Evolutionary conservation across 1,139 yeast species (phyloP).

Genomic region (Eremothecium gossypii): DNA sequence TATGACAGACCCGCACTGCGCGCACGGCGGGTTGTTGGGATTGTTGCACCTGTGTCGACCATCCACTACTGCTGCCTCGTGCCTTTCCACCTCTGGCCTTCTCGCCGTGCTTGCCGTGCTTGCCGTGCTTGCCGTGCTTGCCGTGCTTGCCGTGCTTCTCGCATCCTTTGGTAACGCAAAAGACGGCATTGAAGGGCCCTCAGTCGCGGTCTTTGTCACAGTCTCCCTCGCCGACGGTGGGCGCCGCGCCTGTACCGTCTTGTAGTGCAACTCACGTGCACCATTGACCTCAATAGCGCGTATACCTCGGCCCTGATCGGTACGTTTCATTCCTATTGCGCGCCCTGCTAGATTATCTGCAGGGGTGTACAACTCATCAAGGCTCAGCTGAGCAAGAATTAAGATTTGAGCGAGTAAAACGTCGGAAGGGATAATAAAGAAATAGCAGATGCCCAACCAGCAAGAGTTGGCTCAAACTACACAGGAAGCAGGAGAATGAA

Average conservation of each 20-base stretch:
- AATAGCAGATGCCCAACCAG: not conserved
- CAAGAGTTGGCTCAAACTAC: not conserved
- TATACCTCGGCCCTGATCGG: not conserved
- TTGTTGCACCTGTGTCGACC: slow-evolving; percentile 21
- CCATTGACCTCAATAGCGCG: slow-evolving; percentile 40
- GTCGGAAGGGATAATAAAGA: slow-evolving; percentile 1
- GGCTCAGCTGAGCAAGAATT: too few species aligned
- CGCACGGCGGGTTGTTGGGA: slow-evolving; percentile 40
- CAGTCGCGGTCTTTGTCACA: not conserved
- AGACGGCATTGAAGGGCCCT: not conserved
- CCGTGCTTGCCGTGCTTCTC: slow-evolving; percentile 12
- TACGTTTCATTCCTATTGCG: not conserved
- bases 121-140: slow-evolving; percentile 31
- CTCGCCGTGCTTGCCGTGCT: slow-evolving; percentile 6
- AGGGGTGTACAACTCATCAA: too few species aligned
- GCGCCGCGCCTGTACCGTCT: slow-evolving; percentile 27
- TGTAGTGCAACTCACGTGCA: slow-evolving; percentile 54
- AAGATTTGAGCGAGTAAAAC: not conserved
- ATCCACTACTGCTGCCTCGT: slow-evolving; percentile 9
- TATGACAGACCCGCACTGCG: slow-evolving; percentile 58
- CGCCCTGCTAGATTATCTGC: too few species aligned
- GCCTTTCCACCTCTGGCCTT: slow-evolving; percentile 5
- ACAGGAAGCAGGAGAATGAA: not conserved
- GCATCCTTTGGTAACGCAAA: not conserved
- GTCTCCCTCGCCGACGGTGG: slow-evolving; percentile 7